Evolutionary conservation across 169 alveolate species (phyloP).

Genomic region (Besnoitia besnoiti): DNA sequence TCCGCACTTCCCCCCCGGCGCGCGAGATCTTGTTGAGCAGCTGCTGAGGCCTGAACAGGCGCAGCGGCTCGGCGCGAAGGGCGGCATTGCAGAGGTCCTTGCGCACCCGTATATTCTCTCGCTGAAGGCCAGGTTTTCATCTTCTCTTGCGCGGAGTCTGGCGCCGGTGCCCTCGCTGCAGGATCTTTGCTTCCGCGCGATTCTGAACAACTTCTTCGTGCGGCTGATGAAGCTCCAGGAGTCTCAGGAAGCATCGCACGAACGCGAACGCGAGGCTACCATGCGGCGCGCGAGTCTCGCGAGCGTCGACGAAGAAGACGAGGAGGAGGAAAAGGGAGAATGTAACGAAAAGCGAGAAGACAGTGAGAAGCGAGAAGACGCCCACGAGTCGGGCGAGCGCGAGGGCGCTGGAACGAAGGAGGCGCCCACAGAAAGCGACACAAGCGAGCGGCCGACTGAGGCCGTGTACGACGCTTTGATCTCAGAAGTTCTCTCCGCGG

Average conservation of each 20-base stretch:
- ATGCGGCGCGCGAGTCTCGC: background rate
- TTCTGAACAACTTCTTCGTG: background rate
- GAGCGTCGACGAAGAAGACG: background rate
- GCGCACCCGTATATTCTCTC: background rate
- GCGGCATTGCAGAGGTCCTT: background rate
- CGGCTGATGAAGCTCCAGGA: background rate
- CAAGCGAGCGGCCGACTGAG: background rate
- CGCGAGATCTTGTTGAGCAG: constrained; percentile 19
- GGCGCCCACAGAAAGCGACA: background rate
- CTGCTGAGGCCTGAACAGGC: background rate
- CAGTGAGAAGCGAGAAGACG: background rate
- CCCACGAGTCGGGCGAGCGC: background rate
- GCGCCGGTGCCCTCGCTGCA: constrained; percentile 19
- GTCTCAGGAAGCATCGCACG: background rate
- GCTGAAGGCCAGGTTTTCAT: background rate
- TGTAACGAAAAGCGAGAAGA: background rate
- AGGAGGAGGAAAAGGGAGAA: background rate
- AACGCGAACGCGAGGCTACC: background rate
- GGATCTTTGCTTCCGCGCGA: background rate
- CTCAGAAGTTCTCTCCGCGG: background rate
- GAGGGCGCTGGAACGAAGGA: background rate
- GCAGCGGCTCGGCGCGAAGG: background rate
- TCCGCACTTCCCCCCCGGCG: constrained; percentile 17
- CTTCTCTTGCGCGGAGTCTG: background rate
- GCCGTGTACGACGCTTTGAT: background rate